Base-by-base conservation (phyloP, 805 yeast genomes). In the Candida ortonii region DNA sequence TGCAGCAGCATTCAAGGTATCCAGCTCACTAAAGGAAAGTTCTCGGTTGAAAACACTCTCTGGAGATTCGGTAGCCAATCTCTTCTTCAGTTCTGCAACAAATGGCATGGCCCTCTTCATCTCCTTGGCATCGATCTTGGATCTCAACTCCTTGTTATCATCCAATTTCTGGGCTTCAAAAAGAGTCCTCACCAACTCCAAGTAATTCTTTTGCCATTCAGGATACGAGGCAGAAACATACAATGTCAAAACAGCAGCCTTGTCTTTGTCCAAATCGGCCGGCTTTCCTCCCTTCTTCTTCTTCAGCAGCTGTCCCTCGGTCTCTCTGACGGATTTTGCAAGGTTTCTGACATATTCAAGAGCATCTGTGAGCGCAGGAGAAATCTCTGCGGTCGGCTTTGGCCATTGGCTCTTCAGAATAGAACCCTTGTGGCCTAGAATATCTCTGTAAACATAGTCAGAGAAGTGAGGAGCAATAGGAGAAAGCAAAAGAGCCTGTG, bases 21-120 rank as follows among this genome's bases (percentile, higher is more conserved):
- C 83, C 28, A 71, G 60, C 70, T 93, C 98, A 61, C 80, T 71
- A 62, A 87, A 93, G 21, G 80, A 71, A 48, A 90, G 76, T 64
- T 89, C 83, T 68, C 97, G 78, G 71, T 88, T 81, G 71, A 93
- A 87, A 16, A 93, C 96, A 33, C 75, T 74, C 34, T 74, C 77
- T 13, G 96, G 80, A 19, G 80, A 63, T 56, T 84, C 94, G 33
- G 63, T 64, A 24, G 70, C 64, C 47, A 93, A 71, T 67, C 95
- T 79, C 57, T 81, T 85, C 64, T 93, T 89, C 61, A 93, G 69
- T 50, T 77, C 68, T 46, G 90, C 80, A 43, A 93, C 88, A 62
- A 89, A 90, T 40, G 97, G 97, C 97, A 93, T 93, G 41, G 96
- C 97, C 52, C 94, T 82, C 75, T 93, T 93, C 84, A 89, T 85